Percentiles rank a stretch among this genome's conserved stretches.
Evolutionary conservation across 371 early-diverging fungal species (phyloP).

Genomic region (Mucor mucedo): DNA sequence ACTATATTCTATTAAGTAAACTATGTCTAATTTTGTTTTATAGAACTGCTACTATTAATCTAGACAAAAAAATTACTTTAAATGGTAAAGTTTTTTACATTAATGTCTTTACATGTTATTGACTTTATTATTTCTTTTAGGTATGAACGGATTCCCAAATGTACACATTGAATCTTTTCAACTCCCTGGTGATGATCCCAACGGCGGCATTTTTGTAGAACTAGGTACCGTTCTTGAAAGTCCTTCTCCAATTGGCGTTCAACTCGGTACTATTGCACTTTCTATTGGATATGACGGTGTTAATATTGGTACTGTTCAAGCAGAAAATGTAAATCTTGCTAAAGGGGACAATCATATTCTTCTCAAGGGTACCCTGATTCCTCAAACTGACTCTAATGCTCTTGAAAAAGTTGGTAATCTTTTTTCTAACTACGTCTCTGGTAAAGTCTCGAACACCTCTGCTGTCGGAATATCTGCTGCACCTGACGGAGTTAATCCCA

Average conservation of each 20-base stretch:
- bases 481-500: constrained; percentile 62
- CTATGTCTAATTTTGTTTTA: background rate
- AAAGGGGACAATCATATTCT: constrained; percentile 56
- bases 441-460: constrained; percentile 50
- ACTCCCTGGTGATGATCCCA: constrained; percentile 59
- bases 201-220: constrained; percentile 60
- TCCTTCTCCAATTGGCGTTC: constrained; percentile 66
- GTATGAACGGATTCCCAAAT: constrained; percentile 55
- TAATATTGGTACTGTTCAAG: constrained; percentile 55
- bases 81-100: constrained; percentile 23
- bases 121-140: background rate
- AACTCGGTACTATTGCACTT: constrained; percentile 62
- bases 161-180: constrained; percentile 61
- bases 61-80: constrained; percentile 41
- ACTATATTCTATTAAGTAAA: constrained; percentile 37
- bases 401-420: constrained; percentile 53
- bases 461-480: constrained; percentile 63
- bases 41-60: constrained; percentile 49
- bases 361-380: constrained; percentile 57
- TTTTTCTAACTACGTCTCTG: constrained; percentile 63
- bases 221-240: constrained; percentile 60
- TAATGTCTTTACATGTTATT: background rate
- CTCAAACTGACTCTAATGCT: constrained; percentile 50
- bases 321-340: constrained; percentile 46
- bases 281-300: constrained; percentile 59